Evolutionary conservation across 108 stramenopile genomes (phyloP).

Genomic region (Pseudonitzschia pungens): DNA sequence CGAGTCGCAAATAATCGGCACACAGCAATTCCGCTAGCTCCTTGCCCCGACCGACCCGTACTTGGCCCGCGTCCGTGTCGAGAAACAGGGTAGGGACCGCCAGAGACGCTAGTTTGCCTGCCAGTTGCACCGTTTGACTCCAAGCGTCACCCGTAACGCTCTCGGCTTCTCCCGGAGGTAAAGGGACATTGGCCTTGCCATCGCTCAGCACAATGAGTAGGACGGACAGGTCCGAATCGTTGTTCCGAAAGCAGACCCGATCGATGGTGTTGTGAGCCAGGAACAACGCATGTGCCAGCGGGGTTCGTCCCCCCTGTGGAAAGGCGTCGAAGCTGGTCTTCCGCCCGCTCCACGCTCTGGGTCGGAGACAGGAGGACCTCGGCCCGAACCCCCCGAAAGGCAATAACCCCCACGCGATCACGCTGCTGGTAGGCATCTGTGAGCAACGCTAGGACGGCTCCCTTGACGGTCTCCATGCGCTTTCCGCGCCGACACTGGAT

Average conservation of each 20-base stretch:
- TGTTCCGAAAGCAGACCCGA: background rate
- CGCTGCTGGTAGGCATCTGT: constrained; percentile 89
- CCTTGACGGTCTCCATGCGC: constrained; percentile 92
- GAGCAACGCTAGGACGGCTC: constrained; percentile 82
- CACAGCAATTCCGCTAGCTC: constrained; percentile 15
- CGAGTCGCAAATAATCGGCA: constrained; percentile 18
- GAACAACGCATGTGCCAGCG: constrained; percentile 78
- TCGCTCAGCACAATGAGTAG: constrained; percentile 19
- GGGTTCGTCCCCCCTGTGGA: constrained; percentile 87
- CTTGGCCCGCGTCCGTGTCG: constrained; percentile 18
- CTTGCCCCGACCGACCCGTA: constrained; percentile 23
- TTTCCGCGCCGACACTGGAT: constrained; percentile 85
- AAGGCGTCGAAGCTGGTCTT: constrained; percentile 77
- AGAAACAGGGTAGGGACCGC: constrained; percentile 18
- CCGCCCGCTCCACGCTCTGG: constrained; percentile 74
- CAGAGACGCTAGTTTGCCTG: constrained; percentile 3
- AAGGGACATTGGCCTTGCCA: constrained; percentile 28
- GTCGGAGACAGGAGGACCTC: constrained; percentile 88
- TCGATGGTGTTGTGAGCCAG: constrained; percentile 7
- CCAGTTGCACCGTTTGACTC: constrained; percentile 19
- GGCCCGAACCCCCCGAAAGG: constrained; percentile 80
- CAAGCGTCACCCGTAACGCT: background rate
- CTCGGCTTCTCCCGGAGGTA: background rate
- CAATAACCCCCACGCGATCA: constrained; percentile 81
- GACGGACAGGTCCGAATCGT: constrained; percentile 12